phyloP scores from a whole-genome alignment of 495 filamentous ascomycete genomes.

The Wilcoxina mikolae region DNA sequence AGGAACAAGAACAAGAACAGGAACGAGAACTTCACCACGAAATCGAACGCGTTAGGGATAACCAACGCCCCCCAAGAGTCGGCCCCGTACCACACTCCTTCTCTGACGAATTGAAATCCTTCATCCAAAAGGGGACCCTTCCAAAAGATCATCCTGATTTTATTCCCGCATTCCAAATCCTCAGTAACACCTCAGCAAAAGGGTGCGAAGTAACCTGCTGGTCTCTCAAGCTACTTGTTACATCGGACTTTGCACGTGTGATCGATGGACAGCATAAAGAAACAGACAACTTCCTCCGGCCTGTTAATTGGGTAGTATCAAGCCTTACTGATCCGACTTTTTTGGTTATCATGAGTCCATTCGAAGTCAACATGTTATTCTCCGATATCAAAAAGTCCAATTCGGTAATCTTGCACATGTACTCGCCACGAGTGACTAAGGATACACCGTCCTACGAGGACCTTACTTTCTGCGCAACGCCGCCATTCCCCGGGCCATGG shows the following conservation, averaged over 20 bases:
- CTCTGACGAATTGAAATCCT: slow-evolving; percentile 33
- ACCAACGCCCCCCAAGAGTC: slow-evolving; percentile 34
- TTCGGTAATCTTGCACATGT: slow-evolving; percentile 40
- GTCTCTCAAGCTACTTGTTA: slow-evolving; percentile 35
- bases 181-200: slow-evolving; percentile 33
- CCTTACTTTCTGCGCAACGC: slow-evolving; percentile 25
- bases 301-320: slow-evolving; percentile 44
- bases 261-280: slow-evolving; percentile 24
- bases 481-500: slow-evolving; percentile 8
- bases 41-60: slow-evolving; percentile 43
- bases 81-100: slow-evolving; percentile 33
- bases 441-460: slow-evolving; percentile 35
- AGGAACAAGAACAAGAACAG: too few species aligned
- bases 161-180: too few species aligned
- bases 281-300: slow-evolving; percentile 42
- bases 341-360: slow-evolving; percentile 48
- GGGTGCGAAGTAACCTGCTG: slow-evolving; percentile 29
- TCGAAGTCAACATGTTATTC: slow-evolving; percentile 43
- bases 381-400: slow-evolving; percentile 28
- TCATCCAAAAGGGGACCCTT: slow-evolving; percentile 36
- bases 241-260: slow-evolving; percentile 42
- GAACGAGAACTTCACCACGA: slow-evolving; percentile 54
- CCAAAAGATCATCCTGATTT: too few species aligned
- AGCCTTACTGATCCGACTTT: slow-evolving; percentile 12
- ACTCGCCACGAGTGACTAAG: slow-evolving; percentile 40